Conservation (phyloP, 495 filamentous ascomycete species). For the Penicillium tannophilum region DNA sequence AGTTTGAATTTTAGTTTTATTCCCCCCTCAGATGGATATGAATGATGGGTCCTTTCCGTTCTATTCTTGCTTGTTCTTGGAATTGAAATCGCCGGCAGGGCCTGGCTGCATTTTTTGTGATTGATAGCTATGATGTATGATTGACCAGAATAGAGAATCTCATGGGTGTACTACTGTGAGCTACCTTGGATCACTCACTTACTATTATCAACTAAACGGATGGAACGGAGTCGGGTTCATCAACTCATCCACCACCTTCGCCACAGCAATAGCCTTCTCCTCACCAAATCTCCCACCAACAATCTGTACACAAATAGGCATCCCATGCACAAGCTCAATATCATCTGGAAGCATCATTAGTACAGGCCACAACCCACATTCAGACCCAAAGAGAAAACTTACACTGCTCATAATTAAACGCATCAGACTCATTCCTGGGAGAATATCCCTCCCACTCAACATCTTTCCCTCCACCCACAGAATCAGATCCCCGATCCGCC, state of each 20-base stretch:
- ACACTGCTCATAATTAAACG: constrained; percentile 45
- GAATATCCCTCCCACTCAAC: constrained; percentile 30
- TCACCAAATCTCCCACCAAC: constrained; percentile 49
- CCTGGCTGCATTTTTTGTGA: constrained; percentile 21
- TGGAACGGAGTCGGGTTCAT: constrained; percentile 26
- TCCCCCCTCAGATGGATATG: constrained; percentile 10
- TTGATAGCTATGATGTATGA: constrained; percentile 3
- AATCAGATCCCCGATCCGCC: constrained; percentile 41
- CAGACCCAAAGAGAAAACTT: constrained; percentile 8
- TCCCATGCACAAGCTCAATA: constrained; percentile 44
- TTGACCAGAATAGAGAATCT: constrained; percentile 8
- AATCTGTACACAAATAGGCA: constrained; percentile 58
- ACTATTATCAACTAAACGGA: constrained; percentile 3
- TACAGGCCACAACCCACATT: background rate
- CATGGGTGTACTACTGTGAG: constrained; percentile 5
- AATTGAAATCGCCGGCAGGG: constrained; percentile 17
- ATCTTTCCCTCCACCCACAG: constrained; percentile 6
- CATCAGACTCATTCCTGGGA: constrained; percentile 39
- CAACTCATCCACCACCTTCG: constrained; percentile 37
- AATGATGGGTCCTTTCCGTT: constrained; percentile 1
- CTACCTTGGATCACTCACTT: background rate
- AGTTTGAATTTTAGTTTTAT: constrained; percentile 68
- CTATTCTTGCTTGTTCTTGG: constrained; percentile 10
- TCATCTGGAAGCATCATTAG: constrained; percentile 32
- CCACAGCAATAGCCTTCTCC: constrained; percentile 47